phyloP scores from a whole-genome alignment of 805 yeast genomes.

The Starmerella khaoyaiensis region DNA sequence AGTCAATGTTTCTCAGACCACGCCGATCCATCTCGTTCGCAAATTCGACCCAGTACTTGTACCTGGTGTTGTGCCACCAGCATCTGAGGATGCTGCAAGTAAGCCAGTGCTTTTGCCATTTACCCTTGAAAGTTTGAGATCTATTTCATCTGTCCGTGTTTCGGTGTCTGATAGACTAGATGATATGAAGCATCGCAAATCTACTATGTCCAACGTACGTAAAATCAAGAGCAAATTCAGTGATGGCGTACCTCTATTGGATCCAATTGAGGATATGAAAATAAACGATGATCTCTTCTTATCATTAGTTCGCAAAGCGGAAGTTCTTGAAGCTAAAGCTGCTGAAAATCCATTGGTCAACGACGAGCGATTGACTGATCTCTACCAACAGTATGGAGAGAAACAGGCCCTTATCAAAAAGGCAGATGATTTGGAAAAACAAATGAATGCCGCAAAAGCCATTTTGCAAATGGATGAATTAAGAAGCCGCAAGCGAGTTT shows the following conservation, averaged over 20 bases:
- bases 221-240: conserved; percentile 78
- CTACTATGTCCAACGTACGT: conserved; percentile 53
- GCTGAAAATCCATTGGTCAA: conserved; percentile 49
- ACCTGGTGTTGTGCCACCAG: conserved; percentile 79
- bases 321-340: conserved; percentile 65
- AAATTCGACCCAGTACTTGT: conserved; percentile 68
- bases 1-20: conserved; percentile 58
- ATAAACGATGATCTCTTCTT: conserved; percentile 69
- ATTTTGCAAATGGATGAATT: conserved; percentile 89
- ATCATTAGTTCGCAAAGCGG: conserved; percentile 59
- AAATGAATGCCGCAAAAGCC: conserved; percentile 73
- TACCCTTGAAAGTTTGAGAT: conserved; percentile 60
- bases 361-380: conserved; percentile 37
- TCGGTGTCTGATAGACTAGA: conserved; percentile 63
- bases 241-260: conserved; percentile 81
- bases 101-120: conserved; percentile 73
- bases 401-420: conserved; percentile 51
- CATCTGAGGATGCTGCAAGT: conserved; percentile 27
- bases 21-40: conserved; percentile 65
- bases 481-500: conserved; percentile 81
- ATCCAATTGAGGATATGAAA: conserved; percentile 87
- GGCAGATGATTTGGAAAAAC: conserved; percentile 46
- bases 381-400: conserved; percentile 50
- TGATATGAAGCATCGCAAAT: conserved; percentile 34
- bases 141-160: conserved; percentile 68